Base-by-base conservation (phyloP, 768 basidiomycete genomes). In the Astraeus odoratus region DNA sequence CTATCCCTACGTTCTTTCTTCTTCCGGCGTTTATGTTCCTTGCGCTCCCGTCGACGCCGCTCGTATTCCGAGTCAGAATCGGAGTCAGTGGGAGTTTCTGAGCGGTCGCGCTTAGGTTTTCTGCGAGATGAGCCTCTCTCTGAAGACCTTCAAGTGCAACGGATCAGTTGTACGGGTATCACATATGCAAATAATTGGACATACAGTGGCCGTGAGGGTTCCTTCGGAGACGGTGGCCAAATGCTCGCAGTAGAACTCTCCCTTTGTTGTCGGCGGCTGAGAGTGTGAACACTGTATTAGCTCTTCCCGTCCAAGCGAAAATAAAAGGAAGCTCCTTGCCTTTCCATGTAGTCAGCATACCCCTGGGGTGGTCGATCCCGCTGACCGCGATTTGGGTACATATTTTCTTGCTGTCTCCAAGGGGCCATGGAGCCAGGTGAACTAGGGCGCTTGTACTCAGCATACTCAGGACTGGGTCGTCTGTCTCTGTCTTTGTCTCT, bases 161-260 rank as follows among this genome's bases (percentile, higher is more conserved):
- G 12, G 25, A 23, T 54, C 35, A 39, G 15, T 13, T n/a, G 24
- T 16, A 5, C 40, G 16, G 9, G 18, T 12, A 39, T 23, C 36
- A 42, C 6, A 42, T 20, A 22, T 31, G 5, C n/a, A 26, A 10
- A 20, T 20, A 47, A 31, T 5, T 35, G 20, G 3, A 69, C 81
- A 24, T 64, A 86, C 78, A 77, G 51, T 37, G 65, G 62, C 29
- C 86, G 77, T 29, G 74, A 66, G 44, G 80, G 78, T 8, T 72
- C 76, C 51, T 82, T 83, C 0, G 90, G 90, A 3, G 90, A 92
- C 3, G 79, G 64, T 1, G 90, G 90, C 90, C 90, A 93, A n/a
- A 89, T 71, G 52, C 74, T 73, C 2, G 80, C 60, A 5, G 70
- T 71, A 8, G 66, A 75, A 4, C 54, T 69, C 52, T 79, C 79